A percentile compares a stretch with the other conserved stretches of the same genome.
Evolutionary conservation across 441 rosid genomes (phyloP).

Genomic region (Jatropha podagrica): DNA sequence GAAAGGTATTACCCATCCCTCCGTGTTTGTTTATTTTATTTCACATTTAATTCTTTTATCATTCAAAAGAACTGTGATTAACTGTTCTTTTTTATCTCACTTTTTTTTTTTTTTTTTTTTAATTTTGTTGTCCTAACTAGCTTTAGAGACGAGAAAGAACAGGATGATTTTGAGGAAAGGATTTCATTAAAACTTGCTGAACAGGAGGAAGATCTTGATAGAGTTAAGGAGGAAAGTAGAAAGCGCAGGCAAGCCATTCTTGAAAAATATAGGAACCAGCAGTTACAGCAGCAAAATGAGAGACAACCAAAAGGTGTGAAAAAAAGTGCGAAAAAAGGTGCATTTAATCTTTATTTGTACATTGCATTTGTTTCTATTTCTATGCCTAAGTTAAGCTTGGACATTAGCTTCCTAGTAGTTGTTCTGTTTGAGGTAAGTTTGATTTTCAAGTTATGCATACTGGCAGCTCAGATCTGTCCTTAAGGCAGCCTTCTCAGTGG

Average conservation of each 20-base stretch:
- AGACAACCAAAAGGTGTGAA: constrained; percentile 31
- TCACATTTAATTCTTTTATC: neutral
- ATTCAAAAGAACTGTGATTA: neutral
- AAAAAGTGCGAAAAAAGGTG: constrained; percentile 60
- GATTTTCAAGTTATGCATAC: neutral
- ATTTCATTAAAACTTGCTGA: constrained; percentile 58
- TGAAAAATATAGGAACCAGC: constrained; percentile 67
- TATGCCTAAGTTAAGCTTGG: neutral
- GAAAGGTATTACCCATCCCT: constrained; percentile 43
- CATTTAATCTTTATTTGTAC: neutral
- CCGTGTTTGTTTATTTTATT: constrained; percentile 4
- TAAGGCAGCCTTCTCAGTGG: too few relatives aligned
- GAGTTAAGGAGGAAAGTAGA: constrained; percentile 93
- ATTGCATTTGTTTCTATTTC: neutral
- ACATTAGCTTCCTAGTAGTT: too few relatives aligned
- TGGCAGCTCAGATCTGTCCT: neutral
- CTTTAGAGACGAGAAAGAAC: constrained; percentile 53
- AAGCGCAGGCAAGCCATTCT: constrained; percentile 78
- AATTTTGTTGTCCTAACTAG: constrained; percentile 6
- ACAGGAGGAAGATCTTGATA: constrained; percentile 80
- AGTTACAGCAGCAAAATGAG: constrained; percentile 44
- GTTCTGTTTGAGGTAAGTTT: neutral
- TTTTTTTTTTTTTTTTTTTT: neutral
- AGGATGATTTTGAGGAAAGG: constrained; percentile 65
- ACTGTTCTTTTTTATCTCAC: neutral